Evolutionary conservation across 768 basidiomycete genomes (phyloP).

Genomic region (Lactarius sp.): DNA sequence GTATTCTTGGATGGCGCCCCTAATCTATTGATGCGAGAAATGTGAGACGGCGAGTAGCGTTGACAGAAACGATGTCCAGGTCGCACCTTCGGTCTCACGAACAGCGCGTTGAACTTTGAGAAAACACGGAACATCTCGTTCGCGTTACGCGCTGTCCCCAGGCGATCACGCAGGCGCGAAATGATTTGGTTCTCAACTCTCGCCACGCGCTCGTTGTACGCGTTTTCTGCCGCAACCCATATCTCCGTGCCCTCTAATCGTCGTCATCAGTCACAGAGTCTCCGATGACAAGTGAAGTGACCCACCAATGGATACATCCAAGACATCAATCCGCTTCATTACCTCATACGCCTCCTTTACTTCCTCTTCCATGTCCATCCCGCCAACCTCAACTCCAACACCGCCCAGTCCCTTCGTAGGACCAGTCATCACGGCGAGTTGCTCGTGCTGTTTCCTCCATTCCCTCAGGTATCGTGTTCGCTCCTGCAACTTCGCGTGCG

Average conservation of each 20-base stretch:
- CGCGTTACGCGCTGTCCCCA: slow-evolving; percentile 94
- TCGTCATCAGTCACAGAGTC: slow-evolving; percentile 2
- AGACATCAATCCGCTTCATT: slow-evolving; percentile 93
- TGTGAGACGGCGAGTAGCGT: background rate
- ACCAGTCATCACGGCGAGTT: slow-evolving; percentile 94
- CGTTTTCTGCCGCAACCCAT: slow-evolving; percentile 95
- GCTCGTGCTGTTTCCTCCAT: slow-evolving; percentile 97
- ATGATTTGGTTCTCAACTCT: slow-evolving; percentile 99
- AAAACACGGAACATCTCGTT: slow-evolving; percentile 99
- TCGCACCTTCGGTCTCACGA: slow-evolving; percentile 88
- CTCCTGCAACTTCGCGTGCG: slow-evolving; percentile 89
- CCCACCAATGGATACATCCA: slow-evolving; percentile 89
- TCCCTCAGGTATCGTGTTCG: slow-evolving; percentile 79
- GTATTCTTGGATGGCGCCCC: slow-evolving; percentile 98
- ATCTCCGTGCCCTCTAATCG: slow-evolving; percentile 88
- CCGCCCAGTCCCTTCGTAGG: slow-evolving; percentile 82
- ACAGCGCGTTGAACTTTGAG: slow-evolving; percentile 95
- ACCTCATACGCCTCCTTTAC: slow-evolving; percentile 95
- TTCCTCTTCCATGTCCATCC: slow-evolving; percentile 98
- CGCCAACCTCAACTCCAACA: slow-evolving; percentile 71
- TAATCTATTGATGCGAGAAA: slow-evolving; percentile 50
- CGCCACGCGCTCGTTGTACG: slow-evolving; percentile 96
- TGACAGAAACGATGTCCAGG: background rate
- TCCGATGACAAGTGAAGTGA: slow-evolving; percentile 4
- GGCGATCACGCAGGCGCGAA: slow-evolving; percentile 80